Conservation (phyloP, 164 flowering plant genomes). For the Liquidambar formosana region DNA sequence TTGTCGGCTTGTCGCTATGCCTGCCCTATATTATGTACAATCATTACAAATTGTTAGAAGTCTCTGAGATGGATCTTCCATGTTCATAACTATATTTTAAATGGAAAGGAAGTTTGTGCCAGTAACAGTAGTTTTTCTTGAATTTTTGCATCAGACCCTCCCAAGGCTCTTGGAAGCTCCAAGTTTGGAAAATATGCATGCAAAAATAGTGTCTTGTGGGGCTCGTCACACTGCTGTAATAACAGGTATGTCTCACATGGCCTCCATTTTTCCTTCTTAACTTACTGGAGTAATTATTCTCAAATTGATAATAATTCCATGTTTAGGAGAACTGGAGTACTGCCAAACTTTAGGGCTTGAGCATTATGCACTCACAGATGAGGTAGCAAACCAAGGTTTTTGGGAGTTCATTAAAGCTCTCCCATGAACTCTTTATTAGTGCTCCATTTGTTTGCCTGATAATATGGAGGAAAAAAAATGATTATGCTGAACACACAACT, state of each 20-base stretch:
- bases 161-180: conserved; percentile 87
- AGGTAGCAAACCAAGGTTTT: background rate
- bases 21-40: background rate
- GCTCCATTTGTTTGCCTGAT: no score
- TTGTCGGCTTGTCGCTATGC: no score
- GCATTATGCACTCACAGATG: background rate
- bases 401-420: background rate
- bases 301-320: background rate
- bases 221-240: conserved; percentile 88
- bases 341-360: background rate
- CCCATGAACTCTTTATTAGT: no score
- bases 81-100: background rate
- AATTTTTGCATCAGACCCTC: conserved; percentile 49
- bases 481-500: no score
- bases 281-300: background rate
- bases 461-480: no score
- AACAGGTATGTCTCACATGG: conserved; percentile 46
- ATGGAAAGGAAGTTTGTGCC: background rate
- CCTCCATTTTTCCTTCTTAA: background rate
- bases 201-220: conserved; percentile 78
- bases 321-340: background rate
- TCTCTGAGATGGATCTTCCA: background rate
- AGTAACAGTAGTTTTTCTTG: conserved; percentile 14
- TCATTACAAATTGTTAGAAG: background rate
- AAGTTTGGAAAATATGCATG: conserved; percentile 64